A percentile compares a stretch with the other conserved stretches of the same genome.
phyloP scores from a whole-genome alignment of 352 stramenopile species.

The Pythium plurisporium region DNA sequence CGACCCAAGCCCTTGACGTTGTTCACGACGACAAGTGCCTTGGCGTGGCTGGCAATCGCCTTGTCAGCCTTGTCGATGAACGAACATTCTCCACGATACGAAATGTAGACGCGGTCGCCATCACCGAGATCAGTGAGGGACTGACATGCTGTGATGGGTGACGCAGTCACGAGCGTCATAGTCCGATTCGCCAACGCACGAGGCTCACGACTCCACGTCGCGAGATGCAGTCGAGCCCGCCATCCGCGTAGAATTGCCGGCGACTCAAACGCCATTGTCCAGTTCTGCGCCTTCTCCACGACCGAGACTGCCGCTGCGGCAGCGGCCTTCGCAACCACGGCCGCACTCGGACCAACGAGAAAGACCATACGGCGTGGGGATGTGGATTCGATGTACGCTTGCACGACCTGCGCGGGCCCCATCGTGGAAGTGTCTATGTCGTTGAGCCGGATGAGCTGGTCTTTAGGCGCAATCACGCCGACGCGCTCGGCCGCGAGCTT shows the following conservation, averaged over 20 bases:
- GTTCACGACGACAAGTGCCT: conserved; percentile 54
- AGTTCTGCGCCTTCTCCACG: conserved; percentile 33
- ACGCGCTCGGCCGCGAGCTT: conserved; percentile 40
- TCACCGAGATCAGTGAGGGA: background rate
- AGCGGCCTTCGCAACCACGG: background rate
- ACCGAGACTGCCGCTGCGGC: background rate
- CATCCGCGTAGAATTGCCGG: conserved; percentile 43
- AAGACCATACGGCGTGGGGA: conserved; percentile 54
- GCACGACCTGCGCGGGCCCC: conserved; percentile 43
- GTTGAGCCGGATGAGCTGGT: conserved; percentile 66
- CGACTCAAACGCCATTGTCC: conserved; percentile 43
- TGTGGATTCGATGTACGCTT: conserved; percentile 39
- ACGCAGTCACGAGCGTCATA: conserved; percentile 28
- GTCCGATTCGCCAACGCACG: conserved; percentile 9
- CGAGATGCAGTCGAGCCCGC: conserved; percentile 49
- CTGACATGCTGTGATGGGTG: conserved; percentile 40
- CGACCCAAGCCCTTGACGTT: conserved; percentile 54
- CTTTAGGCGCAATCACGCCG: conserved; percentile 43
- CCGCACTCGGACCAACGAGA: conserved; percentile 13
- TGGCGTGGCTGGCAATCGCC: conserved; percentile 26
- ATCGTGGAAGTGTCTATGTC: conserved; percentile 58
- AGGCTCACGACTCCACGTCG: conserved; percentile 50
- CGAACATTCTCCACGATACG: conserved; percentile 53
- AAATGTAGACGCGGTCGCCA: conserved; percentile 26
- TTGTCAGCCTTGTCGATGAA: conserved; percentile 66